Conservation (phyloP, 2,329 filamentous ascomycete genomes). For the Verticillium klebahnii region DNA sequence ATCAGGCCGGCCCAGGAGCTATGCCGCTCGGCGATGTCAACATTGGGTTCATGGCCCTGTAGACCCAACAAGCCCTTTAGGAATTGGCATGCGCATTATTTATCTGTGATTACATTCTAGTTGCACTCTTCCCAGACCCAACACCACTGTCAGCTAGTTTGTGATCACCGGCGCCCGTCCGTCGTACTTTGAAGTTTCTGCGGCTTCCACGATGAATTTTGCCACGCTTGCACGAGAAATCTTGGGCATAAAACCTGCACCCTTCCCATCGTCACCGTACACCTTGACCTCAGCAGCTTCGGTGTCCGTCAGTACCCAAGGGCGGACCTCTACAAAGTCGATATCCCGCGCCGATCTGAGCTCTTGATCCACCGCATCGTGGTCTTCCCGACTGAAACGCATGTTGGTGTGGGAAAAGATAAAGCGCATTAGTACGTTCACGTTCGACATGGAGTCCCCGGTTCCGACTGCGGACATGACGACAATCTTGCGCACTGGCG, state of each 20-base stretch:
- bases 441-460: conserved; percentile 35
- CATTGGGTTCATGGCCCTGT: background rate
- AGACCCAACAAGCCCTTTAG: background rate
- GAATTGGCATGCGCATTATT: no score
- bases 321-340: conserved; percentile 39
- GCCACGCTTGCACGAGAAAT: conserved; percentile 35
- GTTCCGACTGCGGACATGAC: conserved; percentile 47
- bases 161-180: conserved; percentile 40
- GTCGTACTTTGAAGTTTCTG: conserved; percentile 35
- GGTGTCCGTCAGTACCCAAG: conserved; percentile 36
- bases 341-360: conserved; percentile 26
- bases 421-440: conserved; percentile 34
- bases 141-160: conserved; percentile 22
- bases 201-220: conserved; percentile 37
- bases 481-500: conserved; percentile 32
- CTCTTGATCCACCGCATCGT: conserved; percentile 38
- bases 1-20: background rate
- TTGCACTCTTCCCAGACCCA: no score
- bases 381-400: conserved; percentile 40
- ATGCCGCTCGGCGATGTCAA: background rate
- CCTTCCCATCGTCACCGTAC: conserved; percentile 36
- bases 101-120: no score
- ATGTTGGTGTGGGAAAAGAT: conserved; percentile 44
- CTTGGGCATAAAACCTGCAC: conserved; percentile 32
- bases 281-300: conserved; percentile 29